Evolutionary conservation across 169 alveolate genomes (phyloP), one percentile per base, ranked within the genome.

Genomic region (Eimeria necatrix): DNA sequence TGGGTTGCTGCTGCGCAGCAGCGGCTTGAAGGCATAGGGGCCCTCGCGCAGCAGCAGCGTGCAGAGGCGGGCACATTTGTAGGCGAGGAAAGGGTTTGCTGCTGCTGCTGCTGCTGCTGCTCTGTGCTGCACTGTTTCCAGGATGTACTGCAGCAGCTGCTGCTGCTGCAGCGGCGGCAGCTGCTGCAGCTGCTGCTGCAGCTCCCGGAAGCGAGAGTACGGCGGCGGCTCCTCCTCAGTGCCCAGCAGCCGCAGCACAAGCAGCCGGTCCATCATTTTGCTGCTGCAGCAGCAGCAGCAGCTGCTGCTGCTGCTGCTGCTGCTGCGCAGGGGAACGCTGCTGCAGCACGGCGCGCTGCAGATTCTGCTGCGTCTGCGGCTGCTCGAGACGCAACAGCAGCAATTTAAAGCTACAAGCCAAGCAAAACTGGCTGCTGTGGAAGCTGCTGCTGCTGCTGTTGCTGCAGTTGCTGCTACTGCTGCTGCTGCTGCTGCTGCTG

Each of bases 141-240:
- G 20, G 14, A 14, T 56, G 64, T 9, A 56, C 64, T 56, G 64
- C 64, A 56, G 64, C 64, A 56, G 64, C 64, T 56, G 64, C 64
- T 56, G 64, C 64, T 56, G 64, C 64, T 56, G 64, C 64, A 9
- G 64, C 64, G 64, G 64, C 8, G 64, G 64, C 64, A 56, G 8
- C 64, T 56, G 64, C 78, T 68, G 78, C 78, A 68, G 78, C 78
- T 68, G 78, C 78, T 68, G 78, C 78, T 68, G 78, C 78, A 68
- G 78, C 78, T 68, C 78, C 8, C 78, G 22, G 4, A 68, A 68
- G 20, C 78, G 78, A 68, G 78, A 68, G 32, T 68, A 68, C 8
- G 78, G 78, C 9, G 78, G 32, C 1, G 78, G 78, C 32, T 68
- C 78, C 78, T 68, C 78, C 78, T 68, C 78, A 12, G 78, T 22